A percentile compares a stretch with the other conserved stretches of the same genome.
Conservation (phyloP, 2,329 filamentous ascomycete species). For the Leptographium flavum region DNA sequence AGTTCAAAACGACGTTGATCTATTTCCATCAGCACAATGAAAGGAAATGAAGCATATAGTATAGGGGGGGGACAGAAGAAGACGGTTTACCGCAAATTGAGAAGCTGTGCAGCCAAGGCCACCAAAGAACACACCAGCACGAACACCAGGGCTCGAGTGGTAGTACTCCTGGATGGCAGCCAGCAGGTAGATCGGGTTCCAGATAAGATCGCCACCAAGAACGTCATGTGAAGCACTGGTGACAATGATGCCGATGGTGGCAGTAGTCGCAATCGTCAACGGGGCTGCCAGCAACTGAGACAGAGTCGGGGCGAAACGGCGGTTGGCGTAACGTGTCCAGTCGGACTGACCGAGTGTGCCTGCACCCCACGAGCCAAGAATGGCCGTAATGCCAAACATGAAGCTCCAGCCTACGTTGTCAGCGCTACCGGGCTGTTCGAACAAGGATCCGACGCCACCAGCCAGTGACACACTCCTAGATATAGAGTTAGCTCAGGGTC, state of each 20-base stretch:
- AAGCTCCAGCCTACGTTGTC: constrained; percentile 21
- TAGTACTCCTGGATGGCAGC: no score
- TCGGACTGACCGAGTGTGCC: constrained; percentile 30
- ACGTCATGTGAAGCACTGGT: constrained; percentile 15
- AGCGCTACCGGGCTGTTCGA: constrained; percentile 8
- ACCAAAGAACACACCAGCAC: constrained; percentile 32
- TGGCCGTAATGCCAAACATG: constrained; percentile 23
- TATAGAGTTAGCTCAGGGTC: constrained; percentile 19
- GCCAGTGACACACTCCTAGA: constrained; percentile 10
- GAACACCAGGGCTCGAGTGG: constrained; percentile 14
- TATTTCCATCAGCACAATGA: no score
- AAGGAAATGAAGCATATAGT: no score
- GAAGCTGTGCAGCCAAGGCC: constrained; percentile 19
- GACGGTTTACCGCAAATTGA: constrained; percentile 13
- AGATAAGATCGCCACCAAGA: constrained; percentile 20
- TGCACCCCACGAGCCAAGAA: constrained; percentile 28
- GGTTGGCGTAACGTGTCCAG: constrained; percentile 26
- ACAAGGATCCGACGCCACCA: constrained; percentile 16
- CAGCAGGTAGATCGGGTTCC: constrained; percentile 27
- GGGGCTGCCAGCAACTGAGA: constrained; percentile 16
- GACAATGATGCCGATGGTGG: constrained; percentile 22
- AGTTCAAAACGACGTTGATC: constrained; percentile 19
- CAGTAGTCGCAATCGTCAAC: constrained; percentile 15
- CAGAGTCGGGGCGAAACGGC: constrained; percentile 23
- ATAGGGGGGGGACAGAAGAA: neutral